Evolutionary conservation across 768 basidiomycete species (phyloP).

Genomic region (Auriscalpium microsporum): DNA sequence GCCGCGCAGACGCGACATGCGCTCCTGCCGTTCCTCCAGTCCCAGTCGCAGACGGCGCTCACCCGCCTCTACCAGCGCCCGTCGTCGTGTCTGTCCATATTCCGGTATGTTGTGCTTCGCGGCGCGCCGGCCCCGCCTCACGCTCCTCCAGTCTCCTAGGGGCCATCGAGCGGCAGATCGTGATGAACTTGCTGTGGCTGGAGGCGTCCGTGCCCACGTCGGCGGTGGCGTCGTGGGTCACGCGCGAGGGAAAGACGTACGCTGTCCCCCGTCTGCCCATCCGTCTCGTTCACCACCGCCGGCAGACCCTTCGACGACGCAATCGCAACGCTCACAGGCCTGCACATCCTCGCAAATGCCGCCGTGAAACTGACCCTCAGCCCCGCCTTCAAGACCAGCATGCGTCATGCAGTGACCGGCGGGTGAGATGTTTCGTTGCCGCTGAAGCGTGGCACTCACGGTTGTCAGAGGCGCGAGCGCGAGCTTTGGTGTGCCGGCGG

Average conservation of each 20-base stretch:
- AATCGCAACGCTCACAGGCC: conserved; percentile 47
- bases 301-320: conserved; percentile 66
- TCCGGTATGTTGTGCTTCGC: conserved; percentile 46
- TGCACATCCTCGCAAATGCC: conserved; percentile 63
- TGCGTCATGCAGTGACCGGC: conserved; percentile 81
- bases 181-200: conserved; percentile 86
- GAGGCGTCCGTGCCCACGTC: conserved; percentile 61
- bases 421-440: conserved; percentile 43
- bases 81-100: conserved; percentile 84
- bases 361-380: conserved; percentile 60
- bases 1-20: conserved; percentile 31
- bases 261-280: background rate
- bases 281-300: background rate
- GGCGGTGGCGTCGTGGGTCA: conserved; percentile 72
- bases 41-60: conserved; percentile 70
- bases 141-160: conserved; percentile 50
- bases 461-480: conserved; percentile 55
- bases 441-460: background rate
- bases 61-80: conserved; percentile 77
- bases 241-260: conserved; percentile 65
- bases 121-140: background rate
- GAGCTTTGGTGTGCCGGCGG: conserved; percentile 79
- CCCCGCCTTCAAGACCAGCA: conserved; percentile 64
- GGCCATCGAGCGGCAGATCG: conserved; percentile 73
- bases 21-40: conserved; percentile 70